Evolutionary conservation across 116 monocot genomes (phyloP).

Genomic region (Phalaenopsis hybrid): DNA sequence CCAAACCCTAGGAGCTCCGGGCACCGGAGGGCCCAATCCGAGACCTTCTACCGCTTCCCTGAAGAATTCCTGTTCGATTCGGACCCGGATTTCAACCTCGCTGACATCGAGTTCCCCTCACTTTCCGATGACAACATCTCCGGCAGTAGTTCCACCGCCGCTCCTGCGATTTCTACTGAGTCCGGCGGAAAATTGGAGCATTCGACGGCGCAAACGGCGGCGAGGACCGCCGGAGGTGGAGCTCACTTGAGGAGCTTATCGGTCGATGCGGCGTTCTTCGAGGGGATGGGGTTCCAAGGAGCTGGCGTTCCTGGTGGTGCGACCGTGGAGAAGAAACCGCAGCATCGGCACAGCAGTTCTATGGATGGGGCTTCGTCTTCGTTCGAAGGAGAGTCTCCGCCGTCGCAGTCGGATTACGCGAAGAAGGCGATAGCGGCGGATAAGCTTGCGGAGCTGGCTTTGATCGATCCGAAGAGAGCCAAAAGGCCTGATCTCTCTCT

Average conservation of each 20-base stretch:
- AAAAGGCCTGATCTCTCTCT: conserved; percentile 31
- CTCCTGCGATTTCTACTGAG: conserved; percentile 3
- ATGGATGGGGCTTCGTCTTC: conserved; percentile 50
- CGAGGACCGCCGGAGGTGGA: neutral
- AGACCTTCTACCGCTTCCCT: conserved; percentile 72
- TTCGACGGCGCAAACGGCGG: neutral
- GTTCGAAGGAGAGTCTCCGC: conserved; percentile 48
- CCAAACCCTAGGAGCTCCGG: conserved; percentile 13
- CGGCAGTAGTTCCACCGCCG: conserved; percentile 7
- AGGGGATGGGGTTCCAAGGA: conserved; percentile 32
- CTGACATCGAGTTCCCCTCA: conserved; percentile 80
- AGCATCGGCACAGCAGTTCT: conserved; percentile 40
- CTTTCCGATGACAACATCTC: conserved; percentile 54
- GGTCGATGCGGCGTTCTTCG: conserved; percentile 71
- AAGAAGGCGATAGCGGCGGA: conserved; percentile 50
- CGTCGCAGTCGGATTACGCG: conserved; percentile 28
- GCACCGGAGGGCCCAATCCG: conserved; percentile 75
- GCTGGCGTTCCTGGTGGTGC: conserved; percentile 1
- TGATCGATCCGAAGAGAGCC: conserved; percentile 52
- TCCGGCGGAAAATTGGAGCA: neutral
- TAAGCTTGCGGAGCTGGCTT: conserved; percentile 50
- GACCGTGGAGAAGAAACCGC: conserved; percentile 9
- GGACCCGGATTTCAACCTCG: conserved; percentile 62
- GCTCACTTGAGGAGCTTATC: conserved; percentile 69
- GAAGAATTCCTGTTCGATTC: conserved; percentile 73